Evolutionary conservation across 2,329 filamentous ascomycete genomes (phyloP).

Genomic region (Trichoderma sp.): DNA sequence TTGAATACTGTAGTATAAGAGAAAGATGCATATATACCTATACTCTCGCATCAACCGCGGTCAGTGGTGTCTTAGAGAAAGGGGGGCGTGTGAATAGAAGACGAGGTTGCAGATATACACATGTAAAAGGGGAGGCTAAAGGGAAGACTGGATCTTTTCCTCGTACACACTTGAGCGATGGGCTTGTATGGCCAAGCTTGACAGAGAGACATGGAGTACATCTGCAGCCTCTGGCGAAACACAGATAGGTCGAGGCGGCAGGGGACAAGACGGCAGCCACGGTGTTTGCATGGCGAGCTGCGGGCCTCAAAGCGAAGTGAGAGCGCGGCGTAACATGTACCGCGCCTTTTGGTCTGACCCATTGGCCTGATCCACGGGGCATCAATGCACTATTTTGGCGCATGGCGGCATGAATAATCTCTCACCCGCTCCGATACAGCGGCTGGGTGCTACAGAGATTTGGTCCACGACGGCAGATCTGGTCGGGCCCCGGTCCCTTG

Average conservation of each 20-base stretch:
- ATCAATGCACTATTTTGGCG: neutral
- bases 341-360: conserved; percentile 15
- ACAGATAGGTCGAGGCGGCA: conserved; percentile 10
- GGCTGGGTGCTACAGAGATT: conserved; percentile 26
- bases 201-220: neutral
- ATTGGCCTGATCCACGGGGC: conserved; percentile 14
- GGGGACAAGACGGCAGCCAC: conserved; percentile 23
- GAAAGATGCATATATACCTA: neutral
- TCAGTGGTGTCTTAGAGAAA: neutral
- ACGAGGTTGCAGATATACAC: neutral
- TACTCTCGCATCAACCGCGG: neutral
- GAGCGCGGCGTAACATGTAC: conserved; percentile 13
- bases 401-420: conserved; percentile 12
- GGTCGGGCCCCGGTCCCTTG: conserved; percentile 20
- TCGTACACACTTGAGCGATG: neutral
- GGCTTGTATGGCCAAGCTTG: neutral
- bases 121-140: neutral
- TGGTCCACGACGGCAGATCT: conserved; percentile 25
- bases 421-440: conserved; percentile 24
- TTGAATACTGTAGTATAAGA: neutral
- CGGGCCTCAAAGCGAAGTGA: conserved; percentile 17
- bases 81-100: neutral
- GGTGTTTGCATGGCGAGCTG: conserved; percentile 26
- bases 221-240: conserved; percentile 14
- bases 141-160: neutral